phyloP scores from a whole-genome alignment of 2,329 filamentous ascomycete genomes.

The Ambrosiella cleistominuta region DNA sequence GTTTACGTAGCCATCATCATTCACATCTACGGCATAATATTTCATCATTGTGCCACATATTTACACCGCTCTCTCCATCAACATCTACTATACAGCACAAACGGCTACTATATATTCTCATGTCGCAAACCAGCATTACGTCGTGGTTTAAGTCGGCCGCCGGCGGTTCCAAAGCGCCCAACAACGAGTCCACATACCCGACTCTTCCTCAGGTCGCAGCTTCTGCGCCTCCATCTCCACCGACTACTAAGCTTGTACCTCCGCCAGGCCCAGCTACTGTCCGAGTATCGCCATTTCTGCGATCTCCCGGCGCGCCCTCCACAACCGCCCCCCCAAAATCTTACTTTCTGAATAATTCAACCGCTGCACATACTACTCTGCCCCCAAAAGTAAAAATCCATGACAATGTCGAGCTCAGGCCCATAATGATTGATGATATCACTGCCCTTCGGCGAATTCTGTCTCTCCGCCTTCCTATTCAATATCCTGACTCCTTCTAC shows the following conservation, averaged over 20 bases:
- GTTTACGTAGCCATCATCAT: too few relatives aligned
- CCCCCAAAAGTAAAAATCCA: constrained; percentile 22
- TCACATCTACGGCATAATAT: too few relatives aligned
- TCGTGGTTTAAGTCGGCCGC: constrained; percentile 36
- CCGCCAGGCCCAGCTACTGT: constrained; percentile 13
- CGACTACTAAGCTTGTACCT: constrained; percentile 8
- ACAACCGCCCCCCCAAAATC: constrained; percentile 4
- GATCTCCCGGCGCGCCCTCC: constrained; percentile 14
- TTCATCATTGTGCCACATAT: too few relatives aligned
- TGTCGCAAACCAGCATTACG: constrained; percentile 40
- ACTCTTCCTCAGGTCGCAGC: constrained; percentile 15
- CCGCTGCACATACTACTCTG: constrained; percentile 7
- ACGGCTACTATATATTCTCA: constrained; percentile 15
- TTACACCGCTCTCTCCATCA: too few relatives aligned
- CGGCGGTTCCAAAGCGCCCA: constrained; percentile 11
- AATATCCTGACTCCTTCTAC: constrained; percentile 49
- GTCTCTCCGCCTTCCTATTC: constrained; percentile 43
- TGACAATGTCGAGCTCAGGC: constrained; percentile 34
- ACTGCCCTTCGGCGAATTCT: constrained; percentile 46
- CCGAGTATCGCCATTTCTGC: constrained; percentile 13
- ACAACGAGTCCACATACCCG: background rate
- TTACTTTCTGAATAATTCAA: constrained; percentile 10
- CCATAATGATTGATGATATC: constrained; percentile 33
- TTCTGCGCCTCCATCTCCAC: constrained; percentile 14
- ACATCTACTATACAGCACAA: background rate